phyloP scores from a whole-genome alignment of 108 stramenopile genomes.

The Fistulifera solaris region DNA sequence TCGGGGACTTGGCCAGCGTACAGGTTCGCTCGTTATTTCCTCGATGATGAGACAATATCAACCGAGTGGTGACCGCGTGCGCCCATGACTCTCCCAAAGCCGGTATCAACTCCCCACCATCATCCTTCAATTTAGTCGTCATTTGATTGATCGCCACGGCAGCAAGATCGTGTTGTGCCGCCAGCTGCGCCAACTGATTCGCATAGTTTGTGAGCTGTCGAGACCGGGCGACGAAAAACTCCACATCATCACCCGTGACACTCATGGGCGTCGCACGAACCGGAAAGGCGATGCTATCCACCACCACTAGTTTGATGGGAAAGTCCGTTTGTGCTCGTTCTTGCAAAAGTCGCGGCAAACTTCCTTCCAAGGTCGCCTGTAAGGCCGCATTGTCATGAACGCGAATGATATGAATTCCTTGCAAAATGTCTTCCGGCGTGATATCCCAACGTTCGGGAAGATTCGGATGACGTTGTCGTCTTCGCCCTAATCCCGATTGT shows the following conservation, averaged over 20 bases:
- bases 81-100: conserved; percentile 95
- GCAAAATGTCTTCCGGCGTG: conserved; percentile 50
- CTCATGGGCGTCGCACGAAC: conserved; percentile 43
- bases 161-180: conserved; percentile 51
- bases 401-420: conserved; percentile 87
- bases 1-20: conserved; percentile 64
- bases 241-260: too few species aligned
- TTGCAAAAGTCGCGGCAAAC: conserved; percentile 37
- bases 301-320: conserved; percentile 71
- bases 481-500: conserved; percentile 8
- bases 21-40: conserved; percentile 14
- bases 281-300: conserved; percentile 95
- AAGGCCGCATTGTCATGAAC: conserved; percentile 76
- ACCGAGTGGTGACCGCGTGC: conserved; percentile 83
- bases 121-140: conserved; percentile 62
- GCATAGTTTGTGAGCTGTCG: conserved; percentile 57
- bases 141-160: conserved; percentile 92
- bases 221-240: conserved; percentile 54
- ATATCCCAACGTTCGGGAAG: conserved; percentile 27
- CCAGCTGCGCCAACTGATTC: conserved; percentile 61
- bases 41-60: conserved; percentile 38
- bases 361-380: conserved; percentile 76
- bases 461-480: background rate
- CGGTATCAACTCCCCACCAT: conserved; percentile 47
- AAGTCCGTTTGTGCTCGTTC: too few species aligned